Evolutionary conservation across 164 flowering plant genomes (phyloP).

Genomic region (Hamamelis virginiana): DNA sequence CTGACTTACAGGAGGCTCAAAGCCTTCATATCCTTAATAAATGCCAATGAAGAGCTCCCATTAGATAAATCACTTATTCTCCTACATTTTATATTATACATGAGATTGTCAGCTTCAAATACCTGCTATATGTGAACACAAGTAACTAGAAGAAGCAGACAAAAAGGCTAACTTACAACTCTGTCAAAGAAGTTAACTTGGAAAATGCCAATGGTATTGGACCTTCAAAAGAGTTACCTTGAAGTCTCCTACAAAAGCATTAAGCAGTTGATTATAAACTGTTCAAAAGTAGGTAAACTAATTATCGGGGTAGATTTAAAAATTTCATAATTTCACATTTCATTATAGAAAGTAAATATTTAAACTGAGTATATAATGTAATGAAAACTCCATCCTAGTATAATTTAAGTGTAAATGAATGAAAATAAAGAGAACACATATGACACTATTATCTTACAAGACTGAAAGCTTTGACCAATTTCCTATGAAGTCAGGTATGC

Average conservation of each 20-base stretch:
- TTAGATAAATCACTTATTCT: too few relatives aligned
- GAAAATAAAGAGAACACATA: not conserved
- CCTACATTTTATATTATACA: not conserved
- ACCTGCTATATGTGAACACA: not conserved
- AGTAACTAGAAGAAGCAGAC: not conserved
- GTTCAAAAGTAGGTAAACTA: not conserved
- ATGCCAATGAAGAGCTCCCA: too few relatives aligned
- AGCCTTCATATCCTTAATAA: constrained; percentile 51
- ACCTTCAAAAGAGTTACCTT: constrained; percentile 29
- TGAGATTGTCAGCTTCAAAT: constrained; percentile 10
- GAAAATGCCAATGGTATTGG: too few relatives aligned
- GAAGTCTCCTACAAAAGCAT: constrained; percentile 25
- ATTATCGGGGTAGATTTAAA: too few relatives aligned
- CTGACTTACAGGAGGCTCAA: constrained; percentile 48
- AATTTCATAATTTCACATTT: too few relatives aligned
- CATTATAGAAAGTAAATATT: not conserved
- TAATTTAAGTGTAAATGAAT: not conserved
- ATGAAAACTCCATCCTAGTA: not conserved
- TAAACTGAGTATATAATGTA: not conserved
- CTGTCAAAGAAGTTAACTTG: too few relatives aligned
- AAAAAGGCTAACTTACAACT: constrained; percentile 82
- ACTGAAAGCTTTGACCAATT: constrained; percentile 51
- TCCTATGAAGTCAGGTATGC: constrained; percentile 72
- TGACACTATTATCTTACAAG: constrained; percentile 36
- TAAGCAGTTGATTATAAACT: not conserved